Evolutionary conservation across 768 basidiomycete species (phyloP), one percentile per base, ranked within the genome.

Genomic region (Tephrocybe sp.): DNA sequence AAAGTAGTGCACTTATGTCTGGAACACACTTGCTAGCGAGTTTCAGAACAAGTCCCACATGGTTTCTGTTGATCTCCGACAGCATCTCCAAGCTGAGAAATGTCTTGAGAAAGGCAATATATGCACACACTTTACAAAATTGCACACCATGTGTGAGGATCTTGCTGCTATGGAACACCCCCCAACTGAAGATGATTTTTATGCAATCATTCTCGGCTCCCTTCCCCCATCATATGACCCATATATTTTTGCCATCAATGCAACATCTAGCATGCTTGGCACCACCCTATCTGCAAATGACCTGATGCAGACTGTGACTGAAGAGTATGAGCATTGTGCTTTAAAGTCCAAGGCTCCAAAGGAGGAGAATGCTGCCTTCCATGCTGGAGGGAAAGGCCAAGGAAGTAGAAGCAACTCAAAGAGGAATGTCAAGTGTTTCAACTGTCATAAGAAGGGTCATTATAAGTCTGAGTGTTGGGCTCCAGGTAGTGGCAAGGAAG

Each of bases 151-250:
- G n/a, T n/a, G n/a, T n/a, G n/a, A n/a, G n/a, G n/a, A n/a, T n/a
- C n/a, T n/a, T n/a, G n/a, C n/a, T n/a, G n/a, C n/a, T n/a, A n/a
- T n/a, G n/a, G n/a, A n/a, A n/a, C n/a, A n/a, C n/a, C n/a, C n/a
- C n/a, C n/a, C n/a, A n/a, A n/a, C n/a, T n/a, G n/a, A n/a, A n/a
- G n/a, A n/a, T n/a, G n/a, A n/a, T n/a, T n/a, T n/a, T 30, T 12
- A 30, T 30, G 12, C 28, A 7, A 30, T 30, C 12, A 30, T 30
- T 7, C 28, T 30, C 12, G 49, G 53, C 15, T 73, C 71, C 3
- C 62, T 74, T 12, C 71, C 71, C 13, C 13, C 39, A 5, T 67
- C 63, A 16, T 73, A 67, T 47, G 64, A 68, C 45, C 41, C 66
- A 22, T 62, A 55, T 37, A 57, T 70, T 46, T 61, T 66, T 15